Percentiles rank a stretch among this genome's conserved stretches.
Conservation (phyloP, 2,329 filamentous ascomycete genomes). For the Dothideomycetes sp. region DNA sequence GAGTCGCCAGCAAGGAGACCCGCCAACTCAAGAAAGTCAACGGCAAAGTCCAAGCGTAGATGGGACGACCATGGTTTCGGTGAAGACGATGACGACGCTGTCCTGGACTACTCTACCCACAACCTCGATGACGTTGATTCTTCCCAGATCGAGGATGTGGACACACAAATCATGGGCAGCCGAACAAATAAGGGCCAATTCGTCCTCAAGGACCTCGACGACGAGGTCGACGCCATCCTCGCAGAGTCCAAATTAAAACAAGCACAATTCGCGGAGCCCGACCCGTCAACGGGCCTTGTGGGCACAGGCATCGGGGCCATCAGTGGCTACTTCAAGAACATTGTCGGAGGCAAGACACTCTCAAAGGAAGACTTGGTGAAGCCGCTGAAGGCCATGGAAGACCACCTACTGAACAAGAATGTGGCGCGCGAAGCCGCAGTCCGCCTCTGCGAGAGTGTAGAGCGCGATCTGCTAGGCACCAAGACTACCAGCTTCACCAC, state of each 20-base stretch:
- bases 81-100: slow-evolving; percentile 67
- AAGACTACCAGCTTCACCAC: slow-evolving; percentile 88
- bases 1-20: slow-evolving; percentile 49
- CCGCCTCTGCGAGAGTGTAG: slow-evolving; percentile 80
- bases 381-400: slow-evolving; percentile 90
- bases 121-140: slow-evolving; percentile 44
- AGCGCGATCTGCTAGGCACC: slow-evolving; percentile 77
- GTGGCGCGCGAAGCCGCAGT: slow-evolving; percentile 90
- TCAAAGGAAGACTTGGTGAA: slow-evolving; percentile 84
- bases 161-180: slow-evolving; percentile 72
- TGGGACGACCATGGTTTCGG: slow-evolving; percentile 87
- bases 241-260: slow-evolving; percentile 64
- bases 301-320: slow-evolving; percentile 73
- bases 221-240: slow-evolving; percentile 85
- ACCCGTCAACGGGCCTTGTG: slow-evolving; percentile 52
- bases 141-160: slow-evolving; percentile 60
- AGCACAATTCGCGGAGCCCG: slow-evolving; percentile 32
- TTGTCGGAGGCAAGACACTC: slow-evolving; percentile 41
- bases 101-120: slow-evolving; percentile 79
- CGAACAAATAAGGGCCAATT: slow-evolving; percentile 84
- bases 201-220: slow-evolving; percentile 81
- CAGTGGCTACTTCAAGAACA: slow-evolving; percentile 81
- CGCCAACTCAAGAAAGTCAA: slow-evolving; percentile 35
- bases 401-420: slow-evolving; percentile 89
- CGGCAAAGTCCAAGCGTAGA: slow-evolving; percentile 72